Percentiles rank a stretch among this genome's conserved stretches.
phyloP scores from a whole-genome alignment of 768 basidiomycete genomes.

The Steccherinum ochraceum region DNA sequence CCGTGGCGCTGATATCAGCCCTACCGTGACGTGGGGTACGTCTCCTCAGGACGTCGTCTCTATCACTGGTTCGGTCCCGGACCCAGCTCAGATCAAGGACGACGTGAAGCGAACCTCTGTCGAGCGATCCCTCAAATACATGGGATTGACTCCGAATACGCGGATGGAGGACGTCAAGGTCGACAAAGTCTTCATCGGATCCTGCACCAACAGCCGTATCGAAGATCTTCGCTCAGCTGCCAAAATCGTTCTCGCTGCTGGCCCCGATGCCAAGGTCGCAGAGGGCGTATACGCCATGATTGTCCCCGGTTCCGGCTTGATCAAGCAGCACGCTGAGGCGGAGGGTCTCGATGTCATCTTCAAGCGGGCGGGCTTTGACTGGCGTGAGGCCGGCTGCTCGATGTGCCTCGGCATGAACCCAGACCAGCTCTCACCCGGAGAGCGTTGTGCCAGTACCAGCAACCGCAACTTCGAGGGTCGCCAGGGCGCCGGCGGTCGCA shows the following conservation, averaged over 20 bases:
- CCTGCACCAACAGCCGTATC: conserved; percentile 64
- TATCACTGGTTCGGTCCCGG: conserved; percentile 51
- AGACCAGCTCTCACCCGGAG: conserved; percentile 52
- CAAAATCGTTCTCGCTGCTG: conserved; percentile 44
- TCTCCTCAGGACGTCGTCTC: conserved; percentile 58
- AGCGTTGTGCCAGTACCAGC: conserved; percentile 56
- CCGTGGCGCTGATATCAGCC: conserved; percentile 53
- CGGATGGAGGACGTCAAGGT: conserved; percentile 52
- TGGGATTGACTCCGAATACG: conserved; percentile 50
- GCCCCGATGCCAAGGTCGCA: conserved; percentile 45
- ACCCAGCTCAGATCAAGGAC: conserved; percentile 41
- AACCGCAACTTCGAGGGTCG: conserved; percentile 66
- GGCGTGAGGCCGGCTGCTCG: conserved; percentile 65
- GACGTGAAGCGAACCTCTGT: conserved; percentile 39
- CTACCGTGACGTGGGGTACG: conserved; percentile 63
- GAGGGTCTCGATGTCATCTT: conserved; percentile 60
- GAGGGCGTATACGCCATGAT: conserved; percentile 53
- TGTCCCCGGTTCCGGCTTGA: conserved; percentile 60
- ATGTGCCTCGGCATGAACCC: conserved; percentile 73
- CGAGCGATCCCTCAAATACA: conserved; percentile 51
- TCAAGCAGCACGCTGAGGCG: conserved; percentile 61
- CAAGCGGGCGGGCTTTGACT: conserved; percentile 61
- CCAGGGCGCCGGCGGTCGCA: conserved; percentile 55
- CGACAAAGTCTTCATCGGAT: conserved; percentile 65
- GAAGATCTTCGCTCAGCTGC: conserved; percentile 61